Base-by-base conservation (phyloP, 192 early-diverging fungal species). In the Gamsiella multidivaricata region DNA sequence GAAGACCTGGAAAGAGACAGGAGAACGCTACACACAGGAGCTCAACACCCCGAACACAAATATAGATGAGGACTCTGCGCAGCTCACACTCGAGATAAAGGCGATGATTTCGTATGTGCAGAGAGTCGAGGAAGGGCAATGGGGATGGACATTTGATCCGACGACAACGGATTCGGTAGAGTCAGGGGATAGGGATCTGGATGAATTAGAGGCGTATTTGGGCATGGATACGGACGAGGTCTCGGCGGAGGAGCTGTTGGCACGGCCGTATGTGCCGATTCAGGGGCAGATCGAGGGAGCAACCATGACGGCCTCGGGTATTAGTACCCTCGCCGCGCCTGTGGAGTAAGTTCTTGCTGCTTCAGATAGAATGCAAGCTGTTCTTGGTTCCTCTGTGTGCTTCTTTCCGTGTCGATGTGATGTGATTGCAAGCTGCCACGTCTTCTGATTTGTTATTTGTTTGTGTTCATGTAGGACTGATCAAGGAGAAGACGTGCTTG, bases 251-350 rank as follows among this genome's bases (percentile, higher is more conserved):
- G 74, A 78, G 33, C 18, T 78, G 47, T 23, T 78, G 28, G 65
- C 74, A 3, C 59, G 74, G 1, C 74, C 74, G 5, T 78, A 52
- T 58, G 74, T 78, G 4, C 74, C 65, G 20, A 63, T 20, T 14
- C 32, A 49, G 12, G 61, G 39, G 8, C 50, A 63, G 36, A 57
- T 69, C 2, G 65, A 63, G 0, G 65, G 60, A 1, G 54, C 54
- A 11, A n/a, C 53, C 1, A 78, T 69, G 65, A 69, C 73, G 2
- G 73, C 65, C 2, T 59, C 74, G 3, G 74, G 74, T 8, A 78
- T 86, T n/a, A 86, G 84, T 39, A 73, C 84, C 3, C 65, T 86
- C 76, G 76, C 76, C 3, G n/a, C n/a, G n/a, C n/a, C n/a, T n/a
- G n/a, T n/a, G n/a, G n/a, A n/a, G n/a, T n/a, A n/a, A n/a, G n/a